Base-by-base conservation (phyloP, 2,329 filamentous ascomycete species). In the Chrysosporium keratinophilum region DNA sequence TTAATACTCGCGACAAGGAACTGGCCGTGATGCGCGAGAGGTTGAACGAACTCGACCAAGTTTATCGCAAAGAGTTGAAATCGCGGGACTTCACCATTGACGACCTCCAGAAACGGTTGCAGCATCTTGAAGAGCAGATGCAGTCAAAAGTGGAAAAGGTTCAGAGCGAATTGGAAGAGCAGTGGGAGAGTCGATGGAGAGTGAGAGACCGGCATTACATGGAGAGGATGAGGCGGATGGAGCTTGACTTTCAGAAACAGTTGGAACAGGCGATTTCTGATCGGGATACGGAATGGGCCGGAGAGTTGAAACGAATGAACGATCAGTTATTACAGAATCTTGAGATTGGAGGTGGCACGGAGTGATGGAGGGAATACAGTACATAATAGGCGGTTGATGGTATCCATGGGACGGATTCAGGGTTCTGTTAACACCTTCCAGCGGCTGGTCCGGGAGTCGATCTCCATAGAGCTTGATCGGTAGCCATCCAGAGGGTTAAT, bases 131-230 rank as follows among this genome's bases (percentile, higher is more conserved):
- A 34, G 60, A 61, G 48, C 55, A 58, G 46, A 52, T 63, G 35
- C 56, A 64, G 31, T 51, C 31, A 2, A 57, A 56, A 37, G 56
- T 68, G 11, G 64, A 69, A 52, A 64, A 58, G 48, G 64, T 65
- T 15, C 55, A 62, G 34, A 61, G 68, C 54, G 59, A 64, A 40
- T 61, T 69, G 2, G 67, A 69, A 51, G 65, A 68, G 51, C 41
- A 63, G 20, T 69, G 67, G 67, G 65, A 69, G 54, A 56, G 47
- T 11, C 50, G 66, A 23, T 70, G 67, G 67, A 67, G 64, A 43
- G 63, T 69, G 46, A 62, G 65, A 1, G 63, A 65, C 40, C 56
- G 53, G 20, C 59, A 65, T 44, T 54, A 63, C 12, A 56, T 55
- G 20, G 62, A 66, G 39, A 59, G 65, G 39, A 62, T 59, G 56